These are phyloP conservation scores for Aureobasidium melanogenum DNA, from an alignment of 2,329 filamentous ascomycete genomes.

Conservation along the genomic window DNA sequence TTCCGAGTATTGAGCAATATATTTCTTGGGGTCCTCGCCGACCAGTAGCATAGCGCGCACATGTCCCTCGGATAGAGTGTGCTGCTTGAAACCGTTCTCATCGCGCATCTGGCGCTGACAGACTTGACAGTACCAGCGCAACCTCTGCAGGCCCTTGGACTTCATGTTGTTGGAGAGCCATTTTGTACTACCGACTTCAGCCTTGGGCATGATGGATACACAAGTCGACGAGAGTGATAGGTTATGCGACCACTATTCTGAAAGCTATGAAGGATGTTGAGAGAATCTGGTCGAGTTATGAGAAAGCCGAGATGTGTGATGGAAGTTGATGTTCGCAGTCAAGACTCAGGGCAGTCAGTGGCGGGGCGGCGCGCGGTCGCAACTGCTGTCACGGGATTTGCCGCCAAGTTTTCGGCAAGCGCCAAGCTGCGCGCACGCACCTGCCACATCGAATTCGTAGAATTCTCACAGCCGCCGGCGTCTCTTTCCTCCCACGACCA, in stretches of 20 bases:
- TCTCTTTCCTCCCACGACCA: constrained; percentile 9
- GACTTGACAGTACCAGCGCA: constrained; percentile 83
- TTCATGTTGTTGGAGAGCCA: constrained; percentile 87
- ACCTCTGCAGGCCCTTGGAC: constrained; percentile 63
- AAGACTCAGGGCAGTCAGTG: neutral
- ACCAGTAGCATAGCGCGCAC: constrained; percentile 84
- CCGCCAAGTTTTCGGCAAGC: constrained; percentile 8
- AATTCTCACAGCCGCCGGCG: constrained; percentile 1
- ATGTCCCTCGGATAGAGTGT: constrained; percentile 75
- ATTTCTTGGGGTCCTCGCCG: constrained; percentile 77
- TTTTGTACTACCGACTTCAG: constrained; percentile 88
- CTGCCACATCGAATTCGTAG: constrained; percentile 1
- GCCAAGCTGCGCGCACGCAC: constrained; percentile 6
- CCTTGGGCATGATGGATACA: constrained; percentile 41
- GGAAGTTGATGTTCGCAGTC: neutral
- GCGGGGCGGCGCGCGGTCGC: neutral
- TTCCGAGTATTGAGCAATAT: constrained; percentile 71
- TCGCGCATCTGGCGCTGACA: constrained; percentile 73
- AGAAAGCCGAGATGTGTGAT: neutral
- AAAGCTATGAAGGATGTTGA: neutral
- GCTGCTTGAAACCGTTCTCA: constrained; percentile 79
- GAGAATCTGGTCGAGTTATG: neutral
- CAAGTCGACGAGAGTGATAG: too few species aligned
- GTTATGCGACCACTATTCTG: neutral
- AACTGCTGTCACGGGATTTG: neutral